A percentile compares a stretch with the other conserved stretches of the same genome.
phyloP scores from a whole-genome alignment of 2,329 filamentous ascomycete genomes.

The Diaporthe batatas region DNA sequence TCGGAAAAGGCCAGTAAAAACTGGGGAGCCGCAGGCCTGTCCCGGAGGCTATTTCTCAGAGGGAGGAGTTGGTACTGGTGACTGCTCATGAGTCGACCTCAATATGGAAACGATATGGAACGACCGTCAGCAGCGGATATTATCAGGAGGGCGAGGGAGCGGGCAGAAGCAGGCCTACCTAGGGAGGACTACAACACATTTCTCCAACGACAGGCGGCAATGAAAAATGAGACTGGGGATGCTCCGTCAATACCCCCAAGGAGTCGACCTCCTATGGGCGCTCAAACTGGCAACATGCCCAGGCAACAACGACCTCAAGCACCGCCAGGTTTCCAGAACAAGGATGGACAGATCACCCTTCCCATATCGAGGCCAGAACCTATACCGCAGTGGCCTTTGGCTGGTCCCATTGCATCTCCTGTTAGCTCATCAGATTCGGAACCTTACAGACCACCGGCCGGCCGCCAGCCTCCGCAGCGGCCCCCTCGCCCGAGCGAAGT shows the following conservation, averaged over 20 bases:
- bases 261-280: constrained; percentile 45
- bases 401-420: constrained; percentile 55
- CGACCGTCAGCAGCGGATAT: constrained; percentile 61
- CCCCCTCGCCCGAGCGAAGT: constrained; percentile 72
- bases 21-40: constrained; percentile 38
- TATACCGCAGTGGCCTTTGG: constrained; percentile 68
- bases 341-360: constrained; percentile 55
- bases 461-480: constrained; percentile 66
- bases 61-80: constrained; percentile 41
- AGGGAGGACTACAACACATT: constrained; percentile 49
- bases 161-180: constrained; percentile 58
- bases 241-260: constrained; percentile 50
- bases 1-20: constrained; percentile 29
- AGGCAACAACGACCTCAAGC: constrained; percentile 51
- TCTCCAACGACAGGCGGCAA: constrained; percentile 44
- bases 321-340: constrained; percentile 52
- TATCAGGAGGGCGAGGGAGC: constrained; percentile 68
- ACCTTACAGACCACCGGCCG: constrained; percentile 65
- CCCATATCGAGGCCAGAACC: constrained; percentile 68
- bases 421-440: constrained; percentile 51
- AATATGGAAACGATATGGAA: constrained; percentile 69
- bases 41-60: constrained; percentile 37
- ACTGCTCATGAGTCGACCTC: constrained; percentile 66
- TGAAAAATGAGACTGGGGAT: constrained; percentile 45
- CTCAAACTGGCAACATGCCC: constrained; percentile 44